Percentiles rank a stretch among this genome's conserved stretches.
phyloP scores from a whole-genome alignment of 2,329 filamentous ascomycete genomes.

The Monilinia vaccinii-corymbosi region DNA sequence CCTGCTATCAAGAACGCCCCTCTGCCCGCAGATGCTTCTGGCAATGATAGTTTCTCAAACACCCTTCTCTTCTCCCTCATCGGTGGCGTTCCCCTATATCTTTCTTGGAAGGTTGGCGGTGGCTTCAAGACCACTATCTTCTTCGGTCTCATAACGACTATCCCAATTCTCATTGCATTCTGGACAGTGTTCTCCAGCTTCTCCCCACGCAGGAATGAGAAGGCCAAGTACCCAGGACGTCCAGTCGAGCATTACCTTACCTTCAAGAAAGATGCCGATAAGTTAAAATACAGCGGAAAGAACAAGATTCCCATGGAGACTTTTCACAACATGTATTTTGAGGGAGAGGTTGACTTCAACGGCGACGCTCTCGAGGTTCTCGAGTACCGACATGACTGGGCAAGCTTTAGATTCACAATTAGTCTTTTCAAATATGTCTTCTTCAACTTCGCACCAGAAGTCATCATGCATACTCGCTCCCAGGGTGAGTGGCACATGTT shows the following conservation, averaged over 20 bases:
- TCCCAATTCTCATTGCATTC: slow-evolving; percentile 73
- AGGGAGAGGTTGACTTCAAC: slow-evolving; percentile 90
- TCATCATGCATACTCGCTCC: slow-evolving; percentile 84
- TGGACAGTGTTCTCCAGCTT: slow-evolving; percentile 74
- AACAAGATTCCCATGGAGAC: slow-evolving; percentile 85
- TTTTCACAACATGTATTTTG: slow-evolving; percentile 97
- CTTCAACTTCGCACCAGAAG: slow-evolving; percentile 77
- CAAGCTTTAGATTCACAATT: slow-evolving; percentile 83
- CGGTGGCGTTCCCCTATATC: slow-evolving; percentile 63
- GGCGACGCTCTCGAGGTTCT: slow-evolving; percentile 81
- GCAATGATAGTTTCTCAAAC: slow-evolving; percentile 84
- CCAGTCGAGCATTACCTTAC: slow-evolving; percentile 85
- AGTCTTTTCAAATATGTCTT: slow-evolving; percentile 83
- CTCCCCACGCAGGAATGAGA: slow-evolving; percentile 86
- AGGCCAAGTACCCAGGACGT: slow-evolving; percentile 75
- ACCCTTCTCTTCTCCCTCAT: slow-evolving; percentile 62
- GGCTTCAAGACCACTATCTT: slow-evolving; percentile 83
- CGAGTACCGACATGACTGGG: slow-evolving; percentile 96
- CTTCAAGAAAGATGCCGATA: slow-evolving; percentile 57
- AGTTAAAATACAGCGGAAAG: slow-evolving; percentile 61
- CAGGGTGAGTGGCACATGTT: slow-evolving; percentile 49
- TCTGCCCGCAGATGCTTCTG: slow-evolving; percentile 79
- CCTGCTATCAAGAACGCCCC: slow-evolving; percentile 90
- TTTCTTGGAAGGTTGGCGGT: slow-evolving; percentile 75
- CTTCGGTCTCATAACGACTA: slow-evolving; percentile 66